Evolutionary conservation across 169 alveolate genomes (phyloP).

Genomic region (Plasmodium yoelii): DNA sequence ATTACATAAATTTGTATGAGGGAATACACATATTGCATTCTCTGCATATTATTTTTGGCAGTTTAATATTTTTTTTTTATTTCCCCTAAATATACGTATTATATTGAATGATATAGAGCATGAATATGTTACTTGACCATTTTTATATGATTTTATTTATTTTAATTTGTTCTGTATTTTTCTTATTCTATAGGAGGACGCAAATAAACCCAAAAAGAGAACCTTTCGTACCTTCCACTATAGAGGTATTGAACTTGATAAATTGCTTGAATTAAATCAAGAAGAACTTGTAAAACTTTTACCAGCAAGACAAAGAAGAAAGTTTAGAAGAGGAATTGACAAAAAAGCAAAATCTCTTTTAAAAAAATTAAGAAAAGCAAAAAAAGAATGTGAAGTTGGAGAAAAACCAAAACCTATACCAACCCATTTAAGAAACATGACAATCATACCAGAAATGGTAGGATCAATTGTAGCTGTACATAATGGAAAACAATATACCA

Average conservation of each 20-base stretch:
- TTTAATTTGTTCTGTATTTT: too few species aligned
- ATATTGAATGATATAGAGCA: too few species aligned
- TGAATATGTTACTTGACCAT: too few species aligned
- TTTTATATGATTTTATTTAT: too few species aligned
- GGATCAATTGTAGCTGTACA: slow-evolving; percentile 98
- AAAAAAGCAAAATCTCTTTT: slow-evolving; percentile 94
- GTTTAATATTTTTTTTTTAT: too few species aligned
- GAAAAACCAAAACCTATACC: slow-evolving; percentile 97
- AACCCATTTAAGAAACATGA: slow-evolving; percentile 96
- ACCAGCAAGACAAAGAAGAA: slow-evolving; percentile 98
- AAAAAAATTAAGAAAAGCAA: slow-evolving; percentile 95
- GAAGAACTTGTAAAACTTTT: slow-evolving; percentile 94
- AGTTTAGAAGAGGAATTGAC: slow-evolving; percentile 91
- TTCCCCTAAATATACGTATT: too few species aligned
- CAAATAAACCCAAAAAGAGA: slow-evolving; percentile 94
- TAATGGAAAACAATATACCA: slow-evolving; percentile 97
- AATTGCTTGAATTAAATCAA: slow-evolving; percentile 92
- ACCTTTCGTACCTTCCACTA: slow-evolving; percentile 97
- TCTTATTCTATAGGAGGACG: slow-evolving; percentile 57
- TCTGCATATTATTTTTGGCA: too few species aligned
- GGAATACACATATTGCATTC: too few species aligned
- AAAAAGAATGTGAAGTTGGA: slow-evolving; percentile 91
- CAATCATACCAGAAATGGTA: slow-evolving; percentile 97
- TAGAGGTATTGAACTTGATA: slow-evolving; percentile 98
- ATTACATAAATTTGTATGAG: too few species aligned